Base-by-base conservation (phyloP, 164 flowering plant species). In the Vitis rotundifolia region DNA sequence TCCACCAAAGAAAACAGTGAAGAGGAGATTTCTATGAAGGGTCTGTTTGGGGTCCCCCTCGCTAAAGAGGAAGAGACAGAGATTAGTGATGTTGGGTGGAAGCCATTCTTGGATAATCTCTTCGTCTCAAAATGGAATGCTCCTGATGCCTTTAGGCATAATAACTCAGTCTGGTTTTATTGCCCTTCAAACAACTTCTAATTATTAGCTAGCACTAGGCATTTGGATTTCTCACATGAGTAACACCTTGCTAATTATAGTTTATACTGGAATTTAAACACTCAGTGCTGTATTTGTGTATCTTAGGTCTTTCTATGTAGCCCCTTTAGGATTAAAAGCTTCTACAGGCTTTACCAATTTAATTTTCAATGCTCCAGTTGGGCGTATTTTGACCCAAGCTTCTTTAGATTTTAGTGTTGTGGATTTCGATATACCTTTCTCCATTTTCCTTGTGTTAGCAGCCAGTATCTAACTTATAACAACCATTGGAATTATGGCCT, bases 301-400 rank as follows among this genome's bases (percentile, higher is more conserved):
- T 58, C 28, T 82, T 2, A 91, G 97, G 71, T 66, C 92, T 68
- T 70, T 70, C 7, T 78, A 75, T 51, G 77, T 87, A 28, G 85
- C 90, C 0, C 79, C 66, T 62, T 71, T 89, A n/a, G 97, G 98
- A 64, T 66, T 94, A 52, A 82, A 72, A 79, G 97, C 97, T 49
- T 92, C 97, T 9, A 79, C 84, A 8, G 79, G 83, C 49, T 87
- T 94, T 69, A 84, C 76, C 49, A 64, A 80, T 56, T 77, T 95
- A 11, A 76, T 94, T 14, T 94, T 94, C 63, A 83, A 78, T 60
- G 97, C 98, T 76, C 98, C 98, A 0, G 79, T 92, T 13, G 97
- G 98, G 31, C 77, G 97, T 72, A 89, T 94, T 61, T 75, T 94
- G 57, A 91, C 95, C 9, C 84, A 94, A 95, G 92, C 89, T 61